Percentiles rank a stretch among this genome's conserved stretches.
These are phyloP conservation scores for Euphorbia tirucalli DNA, from an alignment of 345 rosid genomes.

Conservation along the genomic window DNA sequence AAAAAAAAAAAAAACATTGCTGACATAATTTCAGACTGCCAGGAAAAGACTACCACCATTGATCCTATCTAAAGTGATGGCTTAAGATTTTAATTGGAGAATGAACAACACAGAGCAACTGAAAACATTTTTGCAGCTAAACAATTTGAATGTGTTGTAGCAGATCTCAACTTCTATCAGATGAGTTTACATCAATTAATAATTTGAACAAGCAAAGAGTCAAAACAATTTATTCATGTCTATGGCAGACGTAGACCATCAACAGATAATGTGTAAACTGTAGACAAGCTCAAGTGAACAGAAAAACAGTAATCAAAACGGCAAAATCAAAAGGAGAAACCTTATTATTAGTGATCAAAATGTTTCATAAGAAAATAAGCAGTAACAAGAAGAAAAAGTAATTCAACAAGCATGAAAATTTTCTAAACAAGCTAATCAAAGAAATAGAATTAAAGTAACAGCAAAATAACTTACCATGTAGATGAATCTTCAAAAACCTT, in stretches of 20 bases:
- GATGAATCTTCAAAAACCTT: background rate
- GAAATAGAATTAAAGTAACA: background rate
- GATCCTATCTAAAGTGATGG: background rate
- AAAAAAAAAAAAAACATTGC: background rate
- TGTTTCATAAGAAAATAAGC: no score
- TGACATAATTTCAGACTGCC: background rate
- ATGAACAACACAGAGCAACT: background rate
- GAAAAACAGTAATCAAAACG: background rate
- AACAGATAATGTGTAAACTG: background rate
- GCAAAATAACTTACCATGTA: slow-evolving; percentile 1
- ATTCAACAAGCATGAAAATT: background rate
- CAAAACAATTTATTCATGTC: background rate
- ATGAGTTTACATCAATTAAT: background rate
- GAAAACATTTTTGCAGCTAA: background rate
- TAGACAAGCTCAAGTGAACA: background rate
- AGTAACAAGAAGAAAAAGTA: background rate
- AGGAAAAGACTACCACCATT: background rate
- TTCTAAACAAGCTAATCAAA: background rate
- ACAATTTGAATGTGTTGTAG: background rate
- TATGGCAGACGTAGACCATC: background rate
- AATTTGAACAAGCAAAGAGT: background rate
- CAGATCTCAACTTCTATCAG: background rate
- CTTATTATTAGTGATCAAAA: background rate
- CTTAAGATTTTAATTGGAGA: background rate
- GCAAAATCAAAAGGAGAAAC: background rate